Conservation (phyloP, 1,284 basidiomycete species). For the Mixia osmundae region DNA sequence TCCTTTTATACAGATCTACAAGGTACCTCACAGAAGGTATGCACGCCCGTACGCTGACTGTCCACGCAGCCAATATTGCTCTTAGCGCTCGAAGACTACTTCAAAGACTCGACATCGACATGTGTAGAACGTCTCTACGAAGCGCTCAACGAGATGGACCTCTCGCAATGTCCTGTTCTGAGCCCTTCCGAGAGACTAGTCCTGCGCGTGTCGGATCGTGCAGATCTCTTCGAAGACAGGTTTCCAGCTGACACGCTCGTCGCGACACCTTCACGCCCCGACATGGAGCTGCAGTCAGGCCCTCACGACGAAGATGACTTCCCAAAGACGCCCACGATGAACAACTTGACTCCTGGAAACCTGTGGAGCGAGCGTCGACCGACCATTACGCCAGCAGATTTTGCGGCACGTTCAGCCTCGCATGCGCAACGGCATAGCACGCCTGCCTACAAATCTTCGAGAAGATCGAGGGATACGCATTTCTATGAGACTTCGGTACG, state of each 20-base stretch:
- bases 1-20: slow-evolving; percentile 94
- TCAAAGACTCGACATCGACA: slow-evolving; percentile 60
- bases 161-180: slow-evolving; percentile 51
- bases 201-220: slow-evolving; percentile 67
- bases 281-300: background rate
- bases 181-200: slow-evolving; percentile 63
- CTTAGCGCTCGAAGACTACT: slow-evolving; percentile 88
- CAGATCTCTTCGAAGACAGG: slow-evolving; percentile 66
- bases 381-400: too few species aligned
- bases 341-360: background rate
- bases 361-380: too few species aligned
- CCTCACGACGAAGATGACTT: background rate
- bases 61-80: slow-evolving; percentile 53
- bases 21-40: slow-evolving; percentile 29
- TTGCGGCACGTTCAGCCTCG: too few species aligned
- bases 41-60: background rate
- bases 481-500: slow-evolving; percentile 64
- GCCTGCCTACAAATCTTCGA: too few species aligned
- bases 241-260: background rate
- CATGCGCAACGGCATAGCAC: too few species aligned
- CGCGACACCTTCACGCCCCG: background rate
- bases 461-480: slow-evolving; percentile 59
- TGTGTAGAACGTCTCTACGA: slow-evolving; percentile 73
- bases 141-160: slow-evolving; percentile 73
- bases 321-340: background rate